Evolutionary conservation across 805 yeast genomes (phyloP), one percentile per base, ranked within the genome.

Genomic region (Schizosaccharomyces cryophilus): DNA sequence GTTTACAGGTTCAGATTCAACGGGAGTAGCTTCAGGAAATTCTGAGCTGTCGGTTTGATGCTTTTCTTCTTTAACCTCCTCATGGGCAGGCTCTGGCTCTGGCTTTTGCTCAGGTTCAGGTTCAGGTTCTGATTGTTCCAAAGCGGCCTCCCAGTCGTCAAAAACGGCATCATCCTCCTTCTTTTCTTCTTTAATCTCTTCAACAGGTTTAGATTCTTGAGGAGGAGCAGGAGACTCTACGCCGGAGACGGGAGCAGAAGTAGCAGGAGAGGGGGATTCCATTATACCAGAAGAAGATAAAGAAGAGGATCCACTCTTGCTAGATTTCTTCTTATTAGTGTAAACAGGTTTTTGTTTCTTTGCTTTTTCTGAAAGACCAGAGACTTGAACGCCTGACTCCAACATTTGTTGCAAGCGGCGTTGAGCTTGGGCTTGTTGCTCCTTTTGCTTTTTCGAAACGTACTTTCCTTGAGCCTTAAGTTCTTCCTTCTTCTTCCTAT

Each of bases 381-480:
- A 85, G 67, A 89, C 86, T 58, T 74, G 74, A 56, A 88, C 77
- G 64, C 87, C 85, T 42, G 88, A 74, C 63, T 83, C 83, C 65
- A 90, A 77, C 64, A 90, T 76, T 68, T 83, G 88, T 65, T 85
- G 85, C 72, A 94, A 85, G 75, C 97, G 87, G 70, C 85, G 85
- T 69, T 90, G 96, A 68, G 83, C 80, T 51, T 82, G 72, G 61
- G 82, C 86, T 74, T 86, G 85, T 71, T 88, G 95, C 72, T 88
- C 95, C 73, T 85, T 87, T 77, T 93, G 98, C 70, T 89, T 90
- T 76, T 87, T 93, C 63, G 96, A 85, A 69, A 93, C 74, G 61
- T 83, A 81, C 70, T 93, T 93, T 69, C 99, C 99, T 73, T 90
- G 96, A 42, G 96, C 93, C 74, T 86, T 87, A 71, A 93, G 80